These are phyloP conservation scores for Bipolaris bicolor DNA, from an alignment of 2,329 filamentous ascomycete genomes.

Conservation along the genomic window DNA sequence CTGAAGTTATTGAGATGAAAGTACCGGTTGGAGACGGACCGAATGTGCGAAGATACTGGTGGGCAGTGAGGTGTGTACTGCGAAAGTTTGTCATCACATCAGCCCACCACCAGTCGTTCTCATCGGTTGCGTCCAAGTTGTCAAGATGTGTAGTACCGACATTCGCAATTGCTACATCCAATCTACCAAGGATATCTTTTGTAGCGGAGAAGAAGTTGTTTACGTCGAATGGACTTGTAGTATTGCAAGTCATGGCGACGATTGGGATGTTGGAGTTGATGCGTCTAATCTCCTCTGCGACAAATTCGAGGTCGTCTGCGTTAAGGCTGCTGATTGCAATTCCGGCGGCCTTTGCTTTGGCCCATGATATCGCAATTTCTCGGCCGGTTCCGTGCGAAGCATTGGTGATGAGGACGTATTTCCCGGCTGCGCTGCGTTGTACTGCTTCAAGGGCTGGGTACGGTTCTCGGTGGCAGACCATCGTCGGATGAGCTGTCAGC, in stretches of 20 bases:
- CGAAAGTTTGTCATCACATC: constrained; percentile 16
- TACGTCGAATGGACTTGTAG: background rate
- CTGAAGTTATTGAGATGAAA: background rate
- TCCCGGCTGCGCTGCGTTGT: background rate
- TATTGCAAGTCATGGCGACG: constrained; percentile 2
- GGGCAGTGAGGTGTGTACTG: constrained; percentile 18
- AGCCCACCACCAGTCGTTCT: constrained; percentile 11
- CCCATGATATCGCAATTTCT: background rate
- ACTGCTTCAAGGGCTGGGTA: background rate
- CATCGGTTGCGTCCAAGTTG: background rate
- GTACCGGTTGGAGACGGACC: constrained; percentile 3
- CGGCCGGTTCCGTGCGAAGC: background rate
- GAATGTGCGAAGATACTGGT: constrained; percentile 18
- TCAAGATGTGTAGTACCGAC: background rate
- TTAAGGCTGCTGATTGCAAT: background rate
- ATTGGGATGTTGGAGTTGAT: background rate
- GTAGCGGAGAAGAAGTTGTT: background rate
- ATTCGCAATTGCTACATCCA: constrained; percentile 3
- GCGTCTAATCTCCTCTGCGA: background rate
- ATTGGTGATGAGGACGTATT: background rate
- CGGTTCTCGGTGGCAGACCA: background rate
- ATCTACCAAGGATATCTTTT: background rate
- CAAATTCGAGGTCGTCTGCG: background rate
- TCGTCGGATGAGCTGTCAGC: background rate
- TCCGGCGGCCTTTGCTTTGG: background rate